Evolutionary conservation across 495 filamentous ascomycete species (phyloP).

Genomic region (Annulohypoxylon stygium): DNA sequence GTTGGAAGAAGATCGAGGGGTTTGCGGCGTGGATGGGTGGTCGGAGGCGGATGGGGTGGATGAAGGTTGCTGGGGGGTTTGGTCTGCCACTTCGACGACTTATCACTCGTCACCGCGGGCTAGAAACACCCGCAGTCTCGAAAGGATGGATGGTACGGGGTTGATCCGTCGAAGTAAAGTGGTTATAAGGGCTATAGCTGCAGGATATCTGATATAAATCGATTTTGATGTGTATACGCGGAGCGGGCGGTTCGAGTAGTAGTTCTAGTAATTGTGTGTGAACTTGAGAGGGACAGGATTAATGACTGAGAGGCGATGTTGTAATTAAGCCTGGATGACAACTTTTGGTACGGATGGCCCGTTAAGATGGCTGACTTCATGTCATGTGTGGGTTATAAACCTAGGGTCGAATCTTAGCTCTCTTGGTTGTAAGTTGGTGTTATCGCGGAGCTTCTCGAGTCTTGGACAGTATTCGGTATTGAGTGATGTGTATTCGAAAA

Average conservation of each 20-base stretch:
- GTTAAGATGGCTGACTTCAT: constrained; percentile 48
- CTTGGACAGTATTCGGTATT: not conserved
- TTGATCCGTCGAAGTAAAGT: constrained; percentile 26
- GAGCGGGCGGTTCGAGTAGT: not conserved
- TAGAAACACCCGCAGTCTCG: constrained; percentile 47
- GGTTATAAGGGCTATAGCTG: constrained; percentile 2
- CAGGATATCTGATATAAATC: constrained; percentile 8
- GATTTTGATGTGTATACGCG: constrained; percentile 20
- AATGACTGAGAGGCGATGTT: constrained; percentile 31
- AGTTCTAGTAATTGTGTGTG: constrained; percentile 2
- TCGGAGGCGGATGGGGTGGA: constrained; percentile 57
- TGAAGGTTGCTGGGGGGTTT: constrained; percentile 52
- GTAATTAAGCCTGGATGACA: constrained; percentile 44
- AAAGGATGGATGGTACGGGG: constrained; percentile 34
- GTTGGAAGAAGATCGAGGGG: constrained; percentile 54
- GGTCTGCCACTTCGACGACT: constrained; percentile 64
- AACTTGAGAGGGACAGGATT: constrained; percentile 25
- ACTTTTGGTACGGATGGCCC: constrained; percentile 37
- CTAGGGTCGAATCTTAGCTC: constrained; percentile 36
- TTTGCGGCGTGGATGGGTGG: constrained; percentile 60
- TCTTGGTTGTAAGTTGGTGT: not conserved
- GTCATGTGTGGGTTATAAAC: constrained; percentile 46
- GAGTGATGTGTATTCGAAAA: constrained; percentile 3
- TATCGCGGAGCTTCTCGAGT: not conserved
- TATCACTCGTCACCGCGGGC: constrained; percentile 49